phyloP scores from a whole-genome alignment of 176 grass and related monocot species.

The Tillandsia fasciculata region DNA sequence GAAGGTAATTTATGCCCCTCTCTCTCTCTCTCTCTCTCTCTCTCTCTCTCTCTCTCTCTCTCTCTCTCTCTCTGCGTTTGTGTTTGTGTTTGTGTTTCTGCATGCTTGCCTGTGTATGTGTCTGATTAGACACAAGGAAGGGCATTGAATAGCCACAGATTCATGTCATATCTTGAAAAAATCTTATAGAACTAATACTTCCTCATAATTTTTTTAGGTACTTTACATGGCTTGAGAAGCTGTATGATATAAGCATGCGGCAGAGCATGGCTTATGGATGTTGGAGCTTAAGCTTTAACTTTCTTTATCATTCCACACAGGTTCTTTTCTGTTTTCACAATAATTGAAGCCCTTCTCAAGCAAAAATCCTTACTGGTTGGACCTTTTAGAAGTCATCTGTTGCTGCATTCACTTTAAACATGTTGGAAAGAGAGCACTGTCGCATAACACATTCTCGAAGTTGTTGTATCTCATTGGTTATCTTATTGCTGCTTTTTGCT shows the following conservation, averaged over 20 bases:
- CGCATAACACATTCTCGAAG: too few relatives aligned
- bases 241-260: slow-evolving; percentile 80
- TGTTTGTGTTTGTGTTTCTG: not conserved
- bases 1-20: slow-evolving; percentile 36
- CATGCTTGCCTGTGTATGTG: not conserved
- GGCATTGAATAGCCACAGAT: not conserved
- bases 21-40: not conserved
- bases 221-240: slow-evolving; percentile 67
- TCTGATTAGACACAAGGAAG: not conserved
- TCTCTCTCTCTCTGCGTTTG: not conserved
- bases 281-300: slow-evolving; percentile 97
- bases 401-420: not conserved
- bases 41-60: not conserved
- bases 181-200: slow-evolving; percentile 8
- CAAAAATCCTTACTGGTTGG: not conserved
- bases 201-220: slow-evolving; percentile 57
- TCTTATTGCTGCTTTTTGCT: too few relatives aligned
- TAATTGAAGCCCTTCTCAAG: not conserved
- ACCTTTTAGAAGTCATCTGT: not conserved
- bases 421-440: too few relatives aligned
- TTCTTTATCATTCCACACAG: slow-evolving; percentile 97
- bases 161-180: not conserved
- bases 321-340: slow-evolving; percentile 25
- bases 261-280: slow-evolving; percentile 89
- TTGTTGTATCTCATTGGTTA: too few relatives aligned